Percentiles rank a stretch among this genome's conserved stretches.
These are phyloP conservation scores for Amanita inopinata DNA, from an alignment of 768 basidiomycete species.

Conservation along the genomic window DNA sequence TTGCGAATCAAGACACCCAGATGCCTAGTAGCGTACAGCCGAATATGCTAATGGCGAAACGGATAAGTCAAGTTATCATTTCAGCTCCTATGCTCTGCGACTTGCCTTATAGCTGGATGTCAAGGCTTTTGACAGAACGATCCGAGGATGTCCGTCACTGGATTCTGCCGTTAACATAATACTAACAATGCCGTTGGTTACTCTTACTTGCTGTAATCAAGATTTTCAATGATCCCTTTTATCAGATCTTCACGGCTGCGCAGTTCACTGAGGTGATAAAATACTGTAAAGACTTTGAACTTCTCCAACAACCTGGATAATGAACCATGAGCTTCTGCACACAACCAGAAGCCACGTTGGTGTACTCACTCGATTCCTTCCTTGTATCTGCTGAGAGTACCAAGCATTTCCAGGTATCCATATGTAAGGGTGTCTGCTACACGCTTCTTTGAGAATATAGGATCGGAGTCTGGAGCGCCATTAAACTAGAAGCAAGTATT, in stretches of 20 bases:
- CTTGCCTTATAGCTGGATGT: conserved; percentile 85
- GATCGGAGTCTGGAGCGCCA: conserved; percentile 61
- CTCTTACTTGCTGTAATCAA: conserved; percentile 83
- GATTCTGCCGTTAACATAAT: conserved; percentile 8
- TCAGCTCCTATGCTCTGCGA: background rate
- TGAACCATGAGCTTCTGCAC: background rate
- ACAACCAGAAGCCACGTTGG: background rate
- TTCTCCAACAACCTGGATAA: conserved; percentile 77
- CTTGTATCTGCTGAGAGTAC: conserved; percentile 76
- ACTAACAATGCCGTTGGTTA: background rate
- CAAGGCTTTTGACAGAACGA: conserved; percentile 87
- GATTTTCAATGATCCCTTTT: conserved; percentile 80
- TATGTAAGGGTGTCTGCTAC: conserved; percentile 76
- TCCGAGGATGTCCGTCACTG: conserved; percentile 91
- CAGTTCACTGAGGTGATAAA: conserved; percentile 91
- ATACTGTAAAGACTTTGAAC: conserved; percentile 88
- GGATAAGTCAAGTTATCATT: background rate
- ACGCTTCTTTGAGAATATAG: conserved; percentile 77
- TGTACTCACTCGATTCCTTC: conserved; percentile 88
- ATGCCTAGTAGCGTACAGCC: conserved; percentile 81
- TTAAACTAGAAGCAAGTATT: conserved; percentile 45
- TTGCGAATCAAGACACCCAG: conserved; percentile 72
- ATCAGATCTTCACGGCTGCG: conserved; percentile 88
- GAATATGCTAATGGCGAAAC: conserved; percentile 53
- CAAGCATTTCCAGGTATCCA: conserved; percentile 95